These are phyloP conservation scores for Ophiostoma angusticollis DNA, from an alignment of 2,329 filamentous ascomycete genomes.

Conservation along the genomic window DNA sequence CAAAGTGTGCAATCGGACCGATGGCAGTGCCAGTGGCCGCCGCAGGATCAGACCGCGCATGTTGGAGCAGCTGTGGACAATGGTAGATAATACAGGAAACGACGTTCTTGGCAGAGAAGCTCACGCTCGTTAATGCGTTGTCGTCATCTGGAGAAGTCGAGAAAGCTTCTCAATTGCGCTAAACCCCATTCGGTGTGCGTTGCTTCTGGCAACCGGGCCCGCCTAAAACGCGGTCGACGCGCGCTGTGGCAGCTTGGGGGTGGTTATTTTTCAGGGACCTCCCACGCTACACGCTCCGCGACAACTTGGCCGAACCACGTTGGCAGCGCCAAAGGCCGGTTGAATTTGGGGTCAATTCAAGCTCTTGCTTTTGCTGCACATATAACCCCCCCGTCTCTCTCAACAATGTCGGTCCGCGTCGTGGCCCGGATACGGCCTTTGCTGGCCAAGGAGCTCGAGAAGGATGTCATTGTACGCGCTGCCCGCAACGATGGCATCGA, in stretches of 20 bases:
- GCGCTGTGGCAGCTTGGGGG: neutral
- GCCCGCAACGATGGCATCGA: constrained; percentile 50
- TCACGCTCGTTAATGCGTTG: neutral
- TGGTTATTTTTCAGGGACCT: too few species aligned
- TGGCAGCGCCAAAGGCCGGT: too few species aligned
- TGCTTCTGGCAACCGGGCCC: constrained; percentile 6
- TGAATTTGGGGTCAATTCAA: too few species aligned
- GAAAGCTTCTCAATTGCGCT: neutral
- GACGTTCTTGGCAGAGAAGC: constrained; percentile 5
- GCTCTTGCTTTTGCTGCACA: too few species aligned
- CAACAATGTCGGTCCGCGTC: constrained; percentile 58
- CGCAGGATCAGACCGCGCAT: constrained; percentile 10
- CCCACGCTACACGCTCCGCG: neutral
- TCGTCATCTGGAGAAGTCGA: neutral
- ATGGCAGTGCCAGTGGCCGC: constrained; percentile 1
- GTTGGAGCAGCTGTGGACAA: neutral
- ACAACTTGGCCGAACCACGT: too few species aligned
- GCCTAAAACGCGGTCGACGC: constrained; percentile 3
- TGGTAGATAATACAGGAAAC: neutral
- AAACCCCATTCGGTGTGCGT: neutral
- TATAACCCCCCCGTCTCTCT: neutral
- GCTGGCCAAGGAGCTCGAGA: constrained; percentile 71
- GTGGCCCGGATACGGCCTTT: constrained; percentile 84
- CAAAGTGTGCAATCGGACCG: constrained; percentile 6
- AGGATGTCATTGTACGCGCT: constrained; percentile 73